phyloP scores from a whole-genome alignment of 768 basidiomycete species.

The Phlebiopsis flavidoalba region DNA sequence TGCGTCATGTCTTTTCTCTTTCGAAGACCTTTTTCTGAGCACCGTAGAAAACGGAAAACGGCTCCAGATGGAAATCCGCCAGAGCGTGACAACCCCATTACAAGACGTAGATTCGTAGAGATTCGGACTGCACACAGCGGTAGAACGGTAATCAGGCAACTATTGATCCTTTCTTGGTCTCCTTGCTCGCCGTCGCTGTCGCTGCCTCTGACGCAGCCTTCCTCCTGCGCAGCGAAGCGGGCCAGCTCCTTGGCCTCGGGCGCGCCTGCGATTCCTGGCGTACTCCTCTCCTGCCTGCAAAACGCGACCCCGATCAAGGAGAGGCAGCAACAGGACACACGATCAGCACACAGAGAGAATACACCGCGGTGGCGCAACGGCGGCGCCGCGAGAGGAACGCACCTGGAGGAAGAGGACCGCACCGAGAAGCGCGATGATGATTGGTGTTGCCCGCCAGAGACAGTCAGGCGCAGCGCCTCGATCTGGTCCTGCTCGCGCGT shows the following conservation, averaged over 20 bases:
- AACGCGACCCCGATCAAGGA: neutral
- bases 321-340: neutral
- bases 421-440: constrained; percentile 66
- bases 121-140: neutral
- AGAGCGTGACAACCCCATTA: neutral
- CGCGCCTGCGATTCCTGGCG: constrained; percentile 34
- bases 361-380: neutral
- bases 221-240: constrained; percentile 19
- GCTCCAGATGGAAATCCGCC: neutral
- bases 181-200: constrained; percentile 5
- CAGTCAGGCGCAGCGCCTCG: constrained; percentile 75
- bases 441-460: constrained; percentile 69
- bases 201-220: constrained; percentile 9
- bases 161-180: constrained; percentile 25
- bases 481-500: constrained; percentile 58
- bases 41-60: neutral
- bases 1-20: neutral
- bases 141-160: neutral
- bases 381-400: constrained; percentile 21
- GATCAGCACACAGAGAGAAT: neutral
- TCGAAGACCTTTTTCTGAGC: neutral
- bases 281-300: constrained; percentile 46
- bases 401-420: constrained; percentile 72
- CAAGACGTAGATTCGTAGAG: neutral
- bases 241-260: constrained; percentile 36